Evolutionary conservation across 164 flowering plant species (phyloP).

Genomic region (Malania oleifera): DNA sequence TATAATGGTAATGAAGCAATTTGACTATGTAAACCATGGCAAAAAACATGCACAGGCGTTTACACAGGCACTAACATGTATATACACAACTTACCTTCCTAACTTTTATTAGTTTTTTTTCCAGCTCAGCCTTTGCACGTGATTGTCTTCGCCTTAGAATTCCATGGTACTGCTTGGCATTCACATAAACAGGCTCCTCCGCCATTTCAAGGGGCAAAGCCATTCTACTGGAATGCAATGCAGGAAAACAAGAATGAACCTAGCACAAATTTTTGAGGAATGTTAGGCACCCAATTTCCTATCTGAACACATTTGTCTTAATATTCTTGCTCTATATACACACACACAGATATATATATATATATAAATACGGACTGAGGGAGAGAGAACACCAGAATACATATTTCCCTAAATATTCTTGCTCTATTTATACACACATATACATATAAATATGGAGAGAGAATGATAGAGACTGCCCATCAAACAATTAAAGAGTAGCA

Average conservation of each 20-base stretch:
- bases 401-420: too few species aligned
- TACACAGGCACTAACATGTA: too few species aligned
- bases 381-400: too few species aligned
- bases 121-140: constrained; percentile 28
- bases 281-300: background rate
- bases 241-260: constrained; percentile 16
- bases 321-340: too few species aligned
- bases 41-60: background rate
- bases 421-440: too few species aligned
- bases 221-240: constrained; percentile 14
- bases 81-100: constrained; percentile 16
- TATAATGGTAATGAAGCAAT: too few species aligned
- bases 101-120: constrained; percentile 12
- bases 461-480: too few species aligned
- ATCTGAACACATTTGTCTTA: background rate
- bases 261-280: background rate
- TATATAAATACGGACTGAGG: too few species aligned
- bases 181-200: constrained; percentile 37
- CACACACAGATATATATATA: too few species aligned
- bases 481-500: too few species aligned
- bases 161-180: constrained; percentile 34
- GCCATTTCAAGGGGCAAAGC: constrained; percentile 24
- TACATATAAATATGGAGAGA: too few species aligned
- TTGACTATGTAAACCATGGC: background rate
- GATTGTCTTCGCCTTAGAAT: constrained; percentile 27